phyloP scores from a whole-genome alignment of 2,329 filamentous ascomycete genomes.

The Hymenoscyphus repandus region DNA sequence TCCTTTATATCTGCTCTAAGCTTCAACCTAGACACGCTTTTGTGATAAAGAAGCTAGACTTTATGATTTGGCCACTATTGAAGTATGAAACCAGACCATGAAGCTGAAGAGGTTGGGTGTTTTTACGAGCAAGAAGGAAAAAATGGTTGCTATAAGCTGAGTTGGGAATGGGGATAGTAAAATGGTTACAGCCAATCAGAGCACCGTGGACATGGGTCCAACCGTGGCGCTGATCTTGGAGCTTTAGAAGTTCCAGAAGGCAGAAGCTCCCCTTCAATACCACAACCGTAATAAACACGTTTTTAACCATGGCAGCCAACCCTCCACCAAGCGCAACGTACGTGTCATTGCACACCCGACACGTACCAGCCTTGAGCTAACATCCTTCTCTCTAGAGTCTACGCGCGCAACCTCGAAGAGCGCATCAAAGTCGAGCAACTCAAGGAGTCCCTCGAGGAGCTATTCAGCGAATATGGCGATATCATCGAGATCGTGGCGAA shows the following conservation, averaged over 20 bases:
- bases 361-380: constrained; percentile 37
- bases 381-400: constrained; percentile 44
- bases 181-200: too few species aligned
- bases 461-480: constrained; percentile 86
- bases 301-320: not conserved
- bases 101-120: too few species aligned
- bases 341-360: constrained; percentile 69
- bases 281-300: not conserved
- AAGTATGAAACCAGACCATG: too few species aligned
- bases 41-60: too few species aligned
- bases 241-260: not conserved
- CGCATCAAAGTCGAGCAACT: constrained; percentile 77
- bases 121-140: too few species aligned
- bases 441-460: constrained; percentile 63
- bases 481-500: constrained; percentile 84
- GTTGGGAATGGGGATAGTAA: too few species aligned
- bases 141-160: too few species aligned
- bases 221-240: too few species aligned
- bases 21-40: too few species aligned
- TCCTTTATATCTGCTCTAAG: too few species aligned
- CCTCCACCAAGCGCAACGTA: constrained; percentile 55
- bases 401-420: constrained; percentile 85
- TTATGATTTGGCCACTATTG: too few species aligned
- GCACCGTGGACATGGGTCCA: too few species aligned
- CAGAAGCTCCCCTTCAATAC: not conserved